Conservation (phyloP, 2,329 filamentous ascomycete species). For the Exophiala sideris region DNA sequence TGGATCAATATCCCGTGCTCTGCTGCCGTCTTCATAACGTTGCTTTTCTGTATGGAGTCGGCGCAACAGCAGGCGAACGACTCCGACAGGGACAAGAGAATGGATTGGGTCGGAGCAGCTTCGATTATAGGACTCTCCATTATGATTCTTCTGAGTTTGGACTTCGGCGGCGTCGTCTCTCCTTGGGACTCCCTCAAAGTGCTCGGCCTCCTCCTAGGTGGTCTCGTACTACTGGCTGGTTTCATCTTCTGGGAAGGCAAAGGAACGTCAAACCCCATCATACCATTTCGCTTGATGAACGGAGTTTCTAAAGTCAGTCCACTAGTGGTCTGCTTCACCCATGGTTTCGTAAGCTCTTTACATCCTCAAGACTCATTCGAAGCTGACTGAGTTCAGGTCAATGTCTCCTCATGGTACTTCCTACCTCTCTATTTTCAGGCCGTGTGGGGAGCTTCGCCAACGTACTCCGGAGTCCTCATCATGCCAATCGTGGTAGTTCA, state of each 20-base stretch:
- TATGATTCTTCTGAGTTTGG: slow-evolving; percentile 80
- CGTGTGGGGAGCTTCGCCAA: slow-evolving; percentile 58
- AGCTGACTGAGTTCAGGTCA: slow-evolving; percentile 23
- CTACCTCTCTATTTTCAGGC: slow-evolving; percentile 71
- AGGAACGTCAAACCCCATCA: slow-evolving; percentile 70
- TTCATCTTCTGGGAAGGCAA: slow-evolving; percentile 73
- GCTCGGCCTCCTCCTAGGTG: slow-evolving; percentile 73
- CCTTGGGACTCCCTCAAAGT: slow-evolving; percentile 74
- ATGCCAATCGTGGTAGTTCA: slow-evolving; percentile 56
- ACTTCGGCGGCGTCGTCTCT: slow-evolving; percentile 72
- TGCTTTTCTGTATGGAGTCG: slow-evolving; percentile 52
- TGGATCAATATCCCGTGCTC: slow-evolving; percentile 55
- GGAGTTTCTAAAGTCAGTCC: slow-evolving; percentile 53
- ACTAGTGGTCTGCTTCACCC: slow-evolving; percentile 49
- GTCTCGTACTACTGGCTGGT: slow-evolving; percentile 57
- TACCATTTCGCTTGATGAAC: slow-evolving; percentile 68
- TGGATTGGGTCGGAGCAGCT: slow-evolving; percentile 57
- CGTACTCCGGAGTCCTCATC: slow-evolving; percentile 55
- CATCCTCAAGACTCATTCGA: neutral
- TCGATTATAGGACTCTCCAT: slow-evolving; percentile 71
- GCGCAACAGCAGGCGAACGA: slow-evolving; percentile 46
- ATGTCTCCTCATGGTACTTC: slow-evolving; percentile 45
- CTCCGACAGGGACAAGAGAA: slow-evolving; percentile 36
- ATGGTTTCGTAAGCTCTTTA: slow-evolving; percentile 34
- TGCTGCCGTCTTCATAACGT: slow-evolving; percentile 46